Conservation (phyloP, 148 eudicot genomes). For the Chenopodium album region DNA sequence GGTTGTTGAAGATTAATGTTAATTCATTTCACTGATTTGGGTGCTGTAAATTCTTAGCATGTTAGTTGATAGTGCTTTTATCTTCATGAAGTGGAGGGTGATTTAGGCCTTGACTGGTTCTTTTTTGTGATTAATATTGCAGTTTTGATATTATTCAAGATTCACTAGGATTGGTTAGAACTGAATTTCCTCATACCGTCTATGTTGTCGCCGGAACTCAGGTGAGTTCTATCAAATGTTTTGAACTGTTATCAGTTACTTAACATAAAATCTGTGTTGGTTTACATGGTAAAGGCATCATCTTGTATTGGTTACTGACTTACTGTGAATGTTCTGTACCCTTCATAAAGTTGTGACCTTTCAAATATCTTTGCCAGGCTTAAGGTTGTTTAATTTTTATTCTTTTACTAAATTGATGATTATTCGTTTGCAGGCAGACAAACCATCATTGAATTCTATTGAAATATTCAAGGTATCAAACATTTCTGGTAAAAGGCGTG, state of each 20-base stretch:
- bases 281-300: neutral
- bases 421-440: conserved; percentile 60
- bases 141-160: conserved; percentile 89
- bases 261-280: neutral
- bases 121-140: conserved; percentile 27
- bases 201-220: conserved; percentile 87
- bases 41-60: neutral
- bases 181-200: conserved; percentile 85
- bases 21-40: neutral
- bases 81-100: neutral
- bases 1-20: neutral
- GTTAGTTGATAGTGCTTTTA: too few species aligned
- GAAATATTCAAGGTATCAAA: conserved; percentile 81
- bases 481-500: conserved; percentile 77
- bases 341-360: too few species aligned
- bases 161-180: conserved; percentile 76
- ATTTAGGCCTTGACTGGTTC: neutral
- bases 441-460: conserved; percentile 62
- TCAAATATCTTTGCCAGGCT: neutral
- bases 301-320: too few species aligned
- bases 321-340: too few species aligned
- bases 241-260: neutral
- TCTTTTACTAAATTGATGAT: neutral
- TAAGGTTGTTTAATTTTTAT: neutral
- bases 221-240: conserved; percentile 39